Evolutionary conservation across 352 stramenopile species (phyloP).

Genomic region (Pythium rhizo-oryzae): DNA sequence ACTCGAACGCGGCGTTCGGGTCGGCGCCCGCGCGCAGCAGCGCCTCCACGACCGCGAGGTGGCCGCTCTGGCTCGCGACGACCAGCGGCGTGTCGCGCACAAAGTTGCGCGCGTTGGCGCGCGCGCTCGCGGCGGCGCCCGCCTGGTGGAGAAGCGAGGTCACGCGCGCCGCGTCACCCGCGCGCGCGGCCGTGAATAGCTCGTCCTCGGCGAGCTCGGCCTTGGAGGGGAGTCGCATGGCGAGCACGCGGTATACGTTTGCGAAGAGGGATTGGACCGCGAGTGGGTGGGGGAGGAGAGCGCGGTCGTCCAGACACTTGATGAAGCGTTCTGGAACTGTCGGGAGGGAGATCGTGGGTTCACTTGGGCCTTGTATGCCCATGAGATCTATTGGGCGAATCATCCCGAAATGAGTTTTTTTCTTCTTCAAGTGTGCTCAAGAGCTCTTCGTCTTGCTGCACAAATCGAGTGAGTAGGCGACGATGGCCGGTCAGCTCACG

Average conservation of each 20-base stretch:
- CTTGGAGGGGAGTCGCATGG: background rate
- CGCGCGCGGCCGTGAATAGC: background rate
- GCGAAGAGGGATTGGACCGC: background rate
- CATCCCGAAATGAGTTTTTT: too few relatives aligned
- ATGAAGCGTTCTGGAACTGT: background rate
- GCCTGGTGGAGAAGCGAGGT: background rate
- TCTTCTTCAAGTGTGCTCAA: too few relatives aligned
- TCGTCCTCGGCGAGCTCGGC: background rate
- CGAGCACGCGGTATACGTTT: too few relatives aligned
- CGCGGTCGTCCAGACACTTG: background rate
- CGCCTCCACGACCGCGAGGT: background rate
- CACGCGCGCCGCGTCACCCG: background rate
- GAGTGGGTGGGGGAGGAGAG: too few relatives aligned
- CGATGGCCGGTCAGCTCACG: too few relatives aligned
- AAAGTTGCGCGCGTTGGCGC: background rate
- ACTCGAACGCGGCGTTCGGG: background rate
- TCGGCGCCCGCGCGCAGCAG: background rate
- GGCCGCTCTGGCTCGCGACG: background rate
- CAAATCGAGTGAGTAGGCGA: too few relatives aligned
- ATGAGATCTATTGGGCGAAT: background rate
- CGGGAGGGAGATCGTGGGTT: background rate
- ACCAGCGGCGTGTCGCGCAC: constrained; percentile 5
- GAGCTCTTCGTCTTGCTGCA: too few relatives aligned
- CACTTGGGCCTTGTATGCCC: background rate
- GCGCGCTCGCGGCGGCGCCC: background rate